These are phyloP conservation scores for Ceratonia siliqua DNA, from an alignment of 306 rosid species.

Conservation along the genomic window DNA sequence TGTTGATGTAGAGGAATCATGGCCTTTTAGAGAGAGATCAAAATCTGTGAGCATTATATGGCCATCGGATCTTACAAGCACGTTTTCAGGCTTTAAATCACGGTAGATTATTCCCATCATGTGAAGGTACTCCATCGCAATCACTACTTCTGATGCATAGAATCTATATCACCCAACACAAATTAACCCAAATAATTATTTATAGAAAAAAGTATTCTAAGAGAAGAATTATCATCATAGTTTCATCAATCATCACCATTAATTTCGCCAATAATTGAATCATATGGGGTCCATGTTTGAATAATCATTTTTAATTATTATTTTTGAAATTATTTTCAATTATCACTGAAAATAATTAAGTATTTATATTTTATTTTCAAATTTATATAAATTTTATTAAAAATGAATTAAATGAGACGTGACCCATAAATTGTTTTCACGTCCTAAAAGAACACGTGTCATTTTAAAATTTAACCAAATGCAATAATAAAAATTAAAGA, in stretches of 20 bases:
- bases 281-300: constrained; percentile 14
- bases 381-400: not conserved
- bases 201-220: not conserved
- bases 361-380: not conserved
- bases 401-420: not conserved
- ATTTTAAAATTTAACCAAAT: not conserved
- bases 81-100: constrained; percentile 62
- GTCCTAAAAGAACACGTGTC: too few relatives aligned
- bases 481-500: not conserved
- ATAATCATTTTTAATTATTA: not conserved
- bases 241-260: not conserved
- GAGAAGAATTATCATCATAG: not conserved
- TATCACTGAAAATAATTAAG: not conserved
- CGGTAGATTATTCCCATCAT: constrained; percentile 64
- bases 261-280: constrained; percentile 17
- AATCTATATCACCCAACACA: constrained; percentile 35
- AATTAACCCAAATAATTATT: not conserved
- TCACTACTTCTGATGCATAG: constrained; percentile 55
- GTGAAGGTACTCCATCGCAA: constrained; percentile 59
- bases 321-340: not conserved
- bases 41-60: constrained; percentile 68
- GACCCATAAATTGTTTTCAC: not conserved
- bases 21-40: constrained; percentile 66
- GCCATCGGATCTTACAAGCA: constrained; percentile 55
- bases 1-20: constrained; percentile 47